Conservation (phyloP, 2,329 filamentous ascomycete species). For the Scytalidium sp. region DNA sequence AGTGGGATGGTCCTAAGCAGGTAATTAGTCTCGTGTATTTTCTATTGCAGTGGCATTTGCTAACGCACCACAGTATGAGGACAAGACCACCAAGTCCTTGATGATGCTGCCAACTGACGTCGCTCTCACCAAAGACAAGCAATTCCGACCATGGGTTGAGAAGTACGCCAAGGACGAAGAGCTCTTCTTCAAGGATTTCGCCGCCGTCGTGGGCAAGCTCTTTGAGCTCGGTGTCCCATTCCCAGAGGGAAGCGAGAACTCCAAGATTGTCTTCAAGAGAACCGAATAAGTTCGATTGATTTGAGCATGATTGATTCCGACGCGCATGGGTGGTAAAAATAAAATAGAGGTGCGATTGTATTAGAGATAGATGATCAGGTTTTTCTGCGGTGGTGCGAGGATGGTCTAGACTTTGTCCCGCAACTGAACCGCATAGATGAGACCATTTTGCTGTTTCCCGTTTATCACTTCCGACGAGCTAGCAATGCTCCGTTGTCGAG, state of each 20-base stretch:
- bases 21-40: conserved; percentile 27
- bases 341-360: neutral
- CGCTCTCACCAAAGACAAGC: conserved; percentile 83
- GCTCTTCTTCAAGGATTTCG: conserved; percentile 91
- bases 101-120: conserved; percentile 99
- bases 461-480: neutral
- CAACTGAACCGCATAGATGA: too few relatives aligned
- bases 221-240: conserved; percentile 96
- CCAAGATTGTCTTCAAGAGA: conserved; percentile 63
- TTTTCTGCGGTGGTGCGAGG: too few relatives aligned
- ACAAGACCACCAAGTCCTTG: conserved; percentile 79
- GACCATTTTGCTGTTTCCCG: neutral
- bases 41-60: neutral
- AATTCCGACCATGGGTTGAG: conserved; percentile 76
- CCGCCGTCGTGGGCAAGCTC: conserved; percentile 72
- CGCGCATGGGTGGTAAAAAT: neutral
- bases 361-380: too few relatives aligned
- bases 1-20: conserved; percentile 87
- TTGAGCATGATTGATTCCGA: neutral
- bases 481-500: neutral
- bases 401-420: too few relatives aligned
- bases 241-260: conserved; percentile 56
- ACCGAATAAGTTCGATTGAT: conserved; percentile 21
- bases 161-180: conserved; percentile 90
- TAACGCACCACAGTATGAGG: conserved; percentile 63